Evolutionary conservation across 768 basidiomycete species (phyloP).

Genomic region (Paxillus rubicundulus): DNA sequence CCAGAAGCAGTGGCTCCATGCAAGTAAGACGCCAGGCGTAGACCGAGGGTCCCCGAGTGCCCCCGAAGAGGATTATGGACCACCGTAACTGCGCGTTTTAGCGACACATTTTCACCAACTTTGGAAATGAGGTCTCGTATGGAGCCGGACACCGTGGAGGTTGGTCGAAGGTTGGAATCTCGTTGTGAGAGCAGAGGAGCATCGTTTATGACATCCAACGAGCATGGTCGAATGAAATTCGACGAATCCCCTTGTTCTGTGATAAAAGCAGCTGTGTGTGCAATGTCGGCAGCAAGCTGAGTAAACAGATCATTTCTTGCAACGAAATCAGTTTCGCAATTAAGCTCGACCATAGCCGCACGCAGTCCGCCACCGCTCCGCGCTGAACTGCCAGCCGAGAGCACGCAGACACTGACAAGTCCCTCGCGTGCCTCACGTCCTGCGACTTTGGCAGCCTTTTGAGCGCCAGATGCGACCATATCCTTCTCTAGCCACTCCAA

Average conservation of each 20-base stretch:
- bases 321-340: conserved; percentile 98
- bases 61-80: conserved; percentile 38
- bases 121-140: conserved; percentile 71
- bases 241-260: conserved; percentile 38
- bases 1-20: conserved; percentile 53
- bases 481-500: conserved; percentile 81
- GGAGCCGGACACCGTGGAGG: conserved; percentile 54
- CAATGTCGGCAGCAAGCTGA: conserved; percentile 72
- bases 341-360: conserved; percentile 87
- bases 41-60: conserved; percentile 35
- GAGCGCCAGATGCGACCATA: conserved; percentile 63
- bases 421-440: conserved; percentile 77
- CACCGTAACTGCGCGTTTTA: conserved; percentile 56
- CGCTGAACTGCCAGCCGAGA: conserved; percentile 57
- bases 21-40: conserved; percentile 54
- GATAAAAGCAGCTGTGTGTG: conserved; percentile 79
- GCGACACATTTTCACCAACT: conserved; percentile 75
- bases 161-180: conserved; percentile 31
- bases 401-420: conserved; percentile 69
- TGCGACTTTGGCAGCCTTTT: conserved; percentile 81
- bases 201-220: conserved; percentile 51
- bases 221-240: conserved; percentile 45
- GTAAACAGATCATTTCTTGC: conserved; percentile 82
- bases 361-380: conserved; percentile 50
- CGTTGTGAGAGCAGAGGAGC: conserved; percentile 63